Evolutionary conservation across 352 stramenopile species (phyloP).

Genomic region (Globisporangium paddicum): DNA sequence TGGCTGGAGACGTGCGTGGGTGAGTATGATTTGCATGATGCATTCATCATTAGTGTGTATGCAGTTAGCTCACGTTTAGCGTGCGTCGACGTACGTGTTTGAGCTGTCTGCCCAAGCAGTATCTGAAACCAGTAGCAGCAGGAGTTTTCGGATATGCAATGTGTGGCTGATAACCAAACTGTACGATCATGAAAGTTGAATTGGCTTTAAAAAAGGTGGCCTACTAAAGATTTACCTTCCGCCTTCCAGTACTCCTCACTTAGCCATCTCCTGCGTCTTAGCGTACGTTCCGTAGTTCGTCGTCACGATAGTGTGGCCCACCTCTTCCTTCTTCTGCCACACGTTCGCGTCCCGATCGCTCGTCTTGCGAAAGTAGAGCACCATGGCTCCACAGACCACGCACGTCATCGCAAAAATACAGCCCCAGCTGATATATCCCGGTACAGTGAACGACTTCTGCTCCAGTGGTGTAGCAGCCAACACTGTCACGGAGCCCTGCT

Average conservation of each 20-base stretch:
- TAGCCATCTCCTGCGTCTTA: background rate
- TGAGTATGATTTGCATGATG: background rate
- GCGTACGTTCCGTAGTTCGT: background rate
- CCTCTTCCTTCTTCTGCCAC: too few relatives aligned
- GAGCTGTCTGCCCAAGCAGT: too few relatives aligned
- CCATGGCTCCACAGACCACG: constrained; percentile 1
- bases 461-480: background rate
- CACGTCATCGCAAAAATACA: background rate
- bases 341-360: background rate
- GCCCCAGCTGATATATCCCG: background rate
- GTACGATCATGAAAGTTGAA: too few relatives aligned
- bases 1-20: background rate
- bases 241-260: background rate
- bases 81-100: too few relatives aligned
- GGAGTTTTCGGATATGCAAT: too few relatives aligned
- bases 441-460: background rate
- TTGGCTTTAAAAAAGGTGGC: too few relatives aligned
- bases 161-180: too few relatives aligned
- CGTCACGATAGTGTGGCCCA: too few relatives aligned
- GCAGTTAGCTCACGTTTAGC: too few relatives aligned
- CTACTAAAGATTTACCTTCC: too few relatives aligned
- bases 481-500: background rate
- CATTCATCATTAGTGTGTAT: too few relatives aligned
- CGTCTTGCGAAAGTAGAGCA: background rate
- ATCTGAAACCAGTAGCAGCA: too few relatives aligned